Evolutionary conservation across 2,329 filamentous ascomycete genomes (phyloP), one percentile per base, ranked within the genome.

Genomic region (Aotearoamyces nothofagi): DNA sequence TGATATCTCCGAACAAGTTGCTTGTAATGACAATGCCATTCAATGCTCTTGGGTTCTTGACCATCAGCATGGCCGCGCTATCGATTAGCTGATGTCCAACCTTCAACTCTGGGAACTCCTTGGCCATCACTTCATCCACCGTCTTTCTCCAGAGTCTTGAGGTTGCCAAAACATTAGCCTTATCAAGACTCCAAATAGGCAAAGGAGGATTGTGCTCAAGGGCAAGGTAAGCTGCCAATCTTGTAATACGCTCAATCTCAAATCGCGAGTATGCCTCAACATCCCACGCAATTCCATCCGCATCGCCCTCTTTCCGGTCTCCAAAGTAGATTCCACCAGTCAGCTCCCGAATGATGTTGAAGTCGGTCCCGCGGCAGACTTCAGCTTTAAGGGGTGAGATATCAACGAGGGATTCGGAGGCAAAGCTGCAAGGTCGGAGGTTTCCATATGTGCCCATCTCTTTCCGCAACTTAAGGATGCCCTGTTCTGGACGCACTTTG

Each of bases 261-360:
- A 65, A 53, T 22, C 79, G 69, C 26, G 75, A 78, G 64, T 94
- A 96, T 11, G 80, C 74, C 59, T 93, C 83, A 1, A 76, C 86
- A 57, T 96, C 87, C 56, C 73, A 63, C 2, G 87, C 86, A 36
- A 61, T 63, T 35, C 73, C 81, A 37, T 72, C 72, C 33, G 78
- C 81, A 29, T 79, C 77, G 47, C 66, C 73, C 55, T 93, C 86
- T 43, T 73, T 78, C 33, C 84, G 70, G 26, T 92, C 83, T 27
- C 87, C 86, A 54, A 96, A 96, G 66, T 96, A 94, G 54, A 94
- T 86, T 26, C 87, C 86, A 12, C 82, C 80, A 0, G 86, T 94
- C 29, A 94, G 57, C 58, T 96, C 87, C 27, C 87, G 81, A 37
- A 96, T 77, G 49, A 96, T 78, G 58, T 80, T 81, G 58, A 96